A percentile compares a stretch with the other conserved stretches of the same genome.
Conservation (phyloP, 23 red algal species). For the Cyanidioschyzon merolae region DNA sequence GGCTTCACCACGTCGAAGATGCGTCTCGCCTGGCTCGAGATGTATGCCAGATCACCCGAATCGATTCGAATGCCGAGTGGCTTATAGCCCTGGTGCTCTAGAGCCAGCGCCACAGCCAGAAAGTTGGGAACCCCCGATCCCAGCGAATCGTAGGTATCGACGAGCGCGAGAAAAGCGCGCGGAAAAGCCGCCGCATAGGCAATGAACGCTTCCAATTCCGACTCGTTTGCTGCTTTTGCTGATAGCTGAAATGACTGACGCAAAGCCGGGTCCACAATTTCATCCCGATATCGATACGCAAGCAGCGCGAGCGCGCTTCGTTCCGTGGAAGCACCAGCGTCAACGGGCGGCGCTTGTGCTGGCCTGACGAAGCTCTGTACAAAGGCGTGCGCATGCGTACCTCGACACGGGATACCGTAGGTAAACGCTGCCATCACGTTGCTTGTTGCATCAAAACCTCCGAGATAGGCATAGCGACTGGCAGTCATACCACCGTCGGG, state of each 20-base stretch:
- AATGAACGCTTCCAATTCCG: constrained; percentile 65
- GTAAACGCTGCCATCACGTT: constrained; percentile 46
- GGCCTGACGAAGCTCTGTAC: constrained; percentile 36
- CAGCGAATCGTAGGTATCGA: constrained; percentile 73
- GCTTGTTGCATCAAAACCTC: constrained; percentile 60
- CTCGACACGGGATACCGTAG: constrained; percentile 45
- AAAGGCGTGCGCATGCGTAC: constrained; percentile 68
- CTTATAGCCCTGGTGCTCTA: constrained; percentile 24
- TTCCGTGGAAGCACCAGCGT: background rate
- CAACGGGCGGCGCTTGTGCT: background rate
- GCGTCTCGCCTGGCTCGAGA: constrained; percentile 29
- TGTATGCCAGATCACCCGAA: constrained; percentile 49
- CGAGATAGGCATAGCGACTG: constrained; percentile 48
- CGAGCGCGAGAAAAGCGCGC: constrained; percentile 44
- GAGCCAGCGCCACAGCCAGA: constrained; percentile 45
- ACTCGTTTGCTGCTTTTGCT: constrained; percentile 26
- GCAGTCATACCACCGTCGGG: constrained; percentile 59
- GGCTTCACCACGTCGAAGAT: constrained; percentile 26
- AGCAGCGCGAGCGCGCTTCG: background rate
- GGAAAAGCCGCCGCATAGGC: constrained; percentile 56
- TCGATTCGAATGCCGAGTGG: constrained; percentile 68
- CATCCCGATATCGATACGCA: background rate
- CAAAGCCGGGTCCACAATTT: background rate
- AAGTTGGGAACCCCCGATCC: constrained; percentile 65
- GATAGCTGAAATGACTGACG: background rate